Evolutionary conservation across 2,329 filamentous ascomycete species (phyloP), one percentile per base, ranked within the genome.

Genomic region (Hypoxylon rubiginosum): DNA sequence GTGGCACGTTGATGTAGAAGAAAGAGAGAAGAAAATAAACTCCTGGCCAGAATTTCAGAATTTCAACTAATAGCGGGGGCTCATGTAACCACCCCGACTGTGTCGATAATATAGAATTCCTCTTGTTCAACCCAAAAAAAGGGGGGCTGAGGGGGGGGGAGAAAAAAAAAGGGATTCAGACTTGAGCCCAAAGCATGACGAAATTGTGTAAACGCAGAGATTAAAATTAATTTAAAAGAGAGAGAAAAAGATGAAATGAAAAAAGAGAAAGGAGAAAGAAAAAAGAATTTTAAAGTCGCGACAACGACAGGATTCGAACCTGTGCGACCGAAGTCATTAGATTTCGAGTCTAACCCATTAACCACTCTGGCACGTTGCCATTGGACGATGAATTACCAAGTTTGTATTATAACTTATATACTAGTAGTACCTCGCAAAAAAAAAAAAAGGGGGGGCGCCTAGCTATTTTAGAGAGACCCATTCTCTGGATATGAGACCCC

Each of bases 321-420:
- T 69, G 67, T 67, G 67, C 67, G 64, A 67, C 67, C 67, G 67
- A 69, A 69, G 64, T 64, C 64, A 69, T 69, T 64, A 69, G 67
- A 67, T 69, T 69, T 69, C 67, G 67, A 69, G 67, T 66, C 67
- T 69, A 64, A 69, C 67, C 67, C 67, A 67, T 69, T 69, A 69
- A 69, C 67, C 67, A 69, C 67, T 69, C 67, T 67, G 67, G 67
- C 67, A 69, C 58, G 58, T 66, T 68, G 66, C 58, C 66, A 50
- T 58, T 36, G 15, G 13, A 17, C 43, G 21, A 24, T 26, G 43
- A 15, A 13, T 26, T 4, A 6, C 6, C 24, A 13, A 17, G 11
- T 10, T 26, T 11, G 10, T 26, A 48, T 48, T 13, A 17, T 11
- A 17, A 10, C 26, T 21, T 48, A 48, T 45, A 21, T 45, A 24